These are phyloP conservation scores for Brassica incana DNA, from an alignment of 345 rosid genomes.

Conservation along the genomic window DNA sequence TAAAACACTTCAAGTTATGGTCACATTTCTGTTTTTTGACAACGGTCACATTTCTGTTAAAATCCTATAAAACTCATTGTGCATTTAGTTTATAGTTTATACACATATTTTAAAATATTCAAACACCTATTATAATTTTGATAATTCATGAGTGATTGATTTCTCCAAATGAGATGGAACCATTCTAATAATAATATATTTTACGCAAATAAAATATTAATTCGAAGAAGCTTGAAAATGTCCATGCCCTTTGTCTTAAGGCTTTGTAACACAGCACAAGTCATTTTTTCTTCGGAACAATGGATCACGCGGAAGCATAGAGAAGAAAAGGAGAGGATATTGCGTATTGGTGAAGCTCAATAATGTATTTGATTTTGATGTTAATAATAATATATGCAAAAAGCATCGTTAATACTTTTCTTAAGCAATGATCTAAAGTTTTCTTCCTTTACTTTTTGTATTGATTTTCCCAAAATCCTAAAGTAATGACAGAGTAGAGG, in stretches of 20 bases:
- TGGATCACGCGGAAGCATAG: slow-evolving; percentile 10
- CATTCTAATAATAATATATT: neutral
- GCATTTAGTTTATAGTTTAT: neutral
- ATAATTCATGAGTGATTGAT: slow-evolving; percentile 2
- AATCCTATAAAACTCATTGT: neutral
- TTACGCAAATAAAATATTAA: neutral
- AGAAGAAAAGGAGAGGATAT: neutral
- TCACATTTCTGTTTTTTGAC: too few relatives aligned
- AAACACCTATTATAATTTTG: neutral
- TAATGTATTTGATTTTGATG: neutral
- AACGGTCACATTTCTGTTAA: neutral
- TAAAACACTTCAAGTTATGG: neutral
- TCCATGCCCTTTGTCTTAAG: slow-evolving; percentile 10
- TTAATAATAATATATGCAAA: neutral
- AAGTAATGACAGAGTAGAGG: slow-evolving; percentile 6
- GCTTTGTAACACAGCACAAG: slow-evolving; percentile 29
- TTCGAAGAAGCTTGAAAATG: neutral
- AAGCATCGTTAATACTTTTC: slow-evolving; percentile 10
- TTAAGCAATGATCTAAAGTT: neutral
- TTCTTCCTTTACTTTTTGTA: neutral
- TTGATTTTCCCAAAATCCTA: neutral
- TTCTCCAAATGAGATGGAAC: neutral
- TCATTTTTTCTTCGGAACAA: slow-evolving; percentile 17
- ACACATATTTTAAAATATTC: neutral
- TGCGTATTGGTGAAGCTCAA: slow-evolving; percentile 4